phyloP scores from a whole-genome alignment of 2,329 filamentous ascomycete species.

The Stagonosporopsis rhizophila region DNA sequence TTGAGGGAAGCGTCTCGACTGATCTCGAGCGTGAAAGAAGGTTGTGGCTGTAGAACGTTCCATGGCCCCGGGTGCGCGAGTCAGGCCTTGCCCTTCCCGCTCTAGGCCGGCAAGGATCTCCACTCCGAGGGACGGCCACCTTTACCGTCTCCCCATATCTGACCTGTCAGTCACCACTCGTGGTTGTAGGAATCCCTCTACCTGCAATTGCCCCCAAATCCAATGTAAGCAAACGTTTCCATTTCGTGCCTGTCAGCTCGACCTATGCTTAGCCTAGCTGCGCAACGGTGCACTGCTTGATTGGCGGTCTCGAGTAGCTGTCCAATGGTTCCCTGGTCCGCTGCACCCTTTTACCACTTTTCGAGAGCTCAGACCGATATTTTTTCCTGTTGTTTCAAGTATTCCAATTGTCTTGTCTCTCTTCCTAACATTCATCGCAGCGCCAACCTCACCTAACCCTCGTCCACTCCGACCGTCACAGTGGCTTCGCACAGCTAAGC shows the following conservation, averaged over 20 bases:
- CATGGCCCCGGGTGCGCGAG: conserved; percentile 10
- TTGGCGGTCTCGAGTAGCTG: conserved; percentile 10
- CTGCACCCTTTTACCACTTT: background rate
- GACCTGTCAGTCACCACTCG: conserved; percentile 13
- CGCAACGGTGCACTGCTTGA: background rate
- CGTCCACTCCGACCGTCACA: conserved; percentile 18
- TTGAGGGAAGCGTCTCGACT: conserved; percentile 1
- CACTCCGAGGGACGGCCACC: conserved; percentile 18
- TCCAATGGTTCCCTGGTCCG: conserved; percentile 2
- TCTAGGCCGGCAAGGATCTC: conserved; percentile 7
- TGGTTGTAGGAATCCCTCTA: conserved; percentile 9
- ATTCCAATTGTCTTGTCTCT: background rate
- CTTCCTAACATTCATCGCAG: conserved; percentile 1
- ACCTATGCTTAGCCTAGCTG: background rate
- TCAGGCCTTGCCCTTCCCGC: conserved; percentile 13
- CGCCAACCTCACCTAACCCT: background rate
- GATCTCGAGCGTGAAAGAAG: conserved; percentile 6
- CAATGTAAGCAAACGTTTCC: background rate
- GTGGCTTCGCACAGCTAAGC: conserved; percentile 41
- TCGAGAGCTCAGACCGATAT: conserved; percentile 2
- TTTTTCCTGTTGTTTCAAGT: background rate
- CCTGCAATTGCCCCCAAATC: conserved; percentile 8
- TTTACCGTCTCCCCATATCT: conserved; percentile 18
- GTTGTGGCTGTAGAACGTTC: conserved; percentile 9
- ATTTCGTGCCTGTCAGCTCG: background rate